phyloP scores from a whole-genome alignment of 805 yeast species.

The Wickerhamiella nectarea region DNA sequence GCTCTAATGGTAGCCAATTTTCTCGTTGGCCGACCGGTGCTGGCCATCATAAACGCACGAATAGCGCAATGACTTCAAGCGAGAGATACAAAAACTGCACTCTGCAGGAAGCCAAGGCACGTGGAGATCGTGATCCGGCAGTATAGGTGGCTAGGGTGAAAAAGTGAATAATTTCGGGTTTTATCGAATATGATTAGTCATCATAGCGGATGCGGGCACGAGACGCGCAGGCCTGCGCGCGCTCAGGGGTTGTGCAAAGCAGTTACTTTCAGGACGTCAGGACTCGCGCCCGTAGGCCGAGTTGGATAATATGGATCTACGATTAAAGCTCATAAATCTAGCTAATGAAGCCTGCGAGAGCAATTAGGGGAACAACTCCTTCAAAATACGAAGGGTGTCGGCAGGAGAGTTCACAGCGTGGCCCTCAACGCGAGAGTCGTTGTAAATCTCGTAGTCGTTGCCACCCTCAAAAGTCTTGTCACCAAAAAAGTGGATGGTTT shows the following conservation, averaged over 20 bases:
- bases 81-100: constrained; percentile 6
- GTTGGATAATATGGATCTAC: too few species aligned
- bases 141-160: background rate
- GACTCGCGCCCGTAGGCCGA: too few species aligned
- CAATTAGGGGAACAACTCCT: constrained; percentile 49
- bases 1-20: constrained; percentile 9
- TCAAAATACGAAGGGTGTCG: constrained; percentile 76
- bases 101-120: background rate
- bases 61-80: background rate
- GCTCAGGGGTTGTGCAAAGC: too few species aligned
- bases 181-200: background rate
- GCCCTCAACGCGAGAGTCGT: constrained; percentile 86
- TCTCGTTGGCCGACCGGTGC: background rate
- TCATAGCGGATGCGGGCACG: too few species aligned
- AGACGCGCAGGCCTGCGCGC: too few species aligned
- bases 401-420: constrained; percentile 83
- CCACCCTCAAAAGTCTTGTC: constrained; percentile 96
- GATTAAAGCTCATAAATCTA: too few species aligned
- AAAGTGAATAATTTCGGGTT: background rate
- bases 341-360: too few species aligned
- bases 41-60: constrained; percentile 1
- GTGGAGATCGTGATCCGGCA: background rate
- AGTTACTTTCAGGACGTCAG: too few species aligned
- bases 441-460: constrained; percentile 94
- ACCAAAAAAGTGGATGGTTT: constrained; percentile 92